These are phyloP conservation scores for Fraxinus baroniana DNA, from an alignment of 305 asterid genomes.

Conservation along the genomic window DNA sequence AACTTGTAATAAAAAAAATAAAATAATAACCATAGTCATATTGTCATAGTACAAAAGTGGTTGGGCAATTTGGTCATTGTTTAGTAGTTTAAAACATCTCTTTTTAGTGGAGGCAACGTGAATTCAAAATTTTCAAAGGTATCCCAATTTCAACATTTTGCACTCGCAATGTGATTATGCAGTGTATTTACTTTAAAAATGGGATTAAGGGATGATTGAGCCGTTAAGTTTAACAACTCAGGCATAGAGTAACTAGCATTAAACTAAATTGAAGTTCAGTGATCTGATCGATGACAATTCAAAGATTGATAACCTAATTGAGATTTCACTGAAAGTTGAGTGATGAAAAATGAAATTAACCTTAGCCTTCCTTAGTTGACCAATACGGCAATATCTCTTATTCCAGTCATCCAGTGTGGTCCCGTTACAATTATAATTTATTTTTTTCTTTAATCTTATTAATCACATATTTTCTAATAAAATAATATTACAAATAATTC, in stretches of 20 bases:
- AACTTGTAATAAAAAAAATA: too few relatives aligned
- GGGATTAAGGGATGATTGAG: not conserved
- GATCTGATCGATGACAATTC: too few relatives aligned
- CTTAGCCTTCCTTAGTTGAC: conserved; percentile 51
- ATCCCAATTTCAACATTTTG: not conserved
- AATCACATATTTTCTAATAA: too few relatives aligned
- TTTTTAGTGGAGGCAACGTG: not conserved
- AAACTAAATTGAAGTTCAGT: not conserved
- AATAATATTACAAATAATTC: too few relatives aligned
- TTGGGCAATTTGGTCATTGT: not conserved
- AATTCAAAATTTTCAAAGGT: not conserved
- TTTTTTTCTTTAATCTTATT: too few relatives aligned
- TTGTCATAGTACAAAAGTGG: too few relatives aligned
- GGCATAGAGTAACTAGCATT: not conserved
- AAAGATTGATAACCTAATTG: not conserved
- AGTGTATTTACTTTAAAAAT: too few relatives aligned
- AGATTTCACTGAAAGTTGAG: not conserved
- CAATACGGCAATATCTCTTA: not conserved
- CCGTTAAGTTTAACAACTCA: too few relatives aligned
- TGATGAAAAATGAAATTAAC: not conserved
- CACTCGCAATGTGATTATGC: not conserved
- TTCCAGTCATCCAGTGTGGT: conserved; percentile 1
- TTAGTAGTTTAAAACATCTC: too few relatives aligned
- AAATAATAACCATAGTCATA: not conserved
- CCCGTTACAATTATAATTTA: too few relatives aligned